phyloP scores from a whole-genome alignment of 345 rosid species.

The Garcia nutans region DNA sequence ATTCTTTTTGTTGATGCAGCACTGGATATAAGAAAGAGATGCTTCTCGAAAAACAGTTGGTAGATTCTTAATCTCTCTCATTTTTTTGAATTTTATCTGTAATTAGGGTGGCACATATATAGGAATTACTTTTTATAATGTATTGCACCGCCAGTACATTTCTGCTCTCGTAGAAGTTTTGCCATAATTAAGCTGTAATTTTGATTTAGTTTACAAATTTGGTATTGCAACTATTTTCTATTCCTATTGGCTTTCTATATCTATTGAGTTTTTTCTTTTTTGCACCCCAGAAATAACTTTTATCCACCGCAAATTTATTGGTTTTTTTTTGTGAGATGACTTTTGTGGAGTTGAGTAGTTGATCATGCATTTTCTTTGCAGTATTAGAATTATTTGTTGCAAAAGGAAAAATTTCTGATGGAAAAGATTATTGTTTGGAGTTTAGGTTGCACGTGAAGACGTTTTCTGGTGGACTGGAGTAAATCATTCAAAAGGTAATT shows the following conservation, averaged over 20 bases:
- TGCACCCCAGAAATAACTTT: not conserved
- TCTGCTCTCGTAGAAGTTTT: not conserved
- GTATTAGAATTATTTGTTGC: not conserved
- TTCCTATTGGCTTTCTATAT: not conserved
- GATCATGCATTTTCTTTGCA: not conserved
- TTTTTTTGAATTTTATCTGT: not conserved
- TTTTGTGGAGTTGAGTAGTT: not conserved
- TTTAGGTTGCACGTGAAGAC: slow-evolving; percentile 61
- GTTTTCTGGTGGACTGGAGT: slow-evolving; percentile 64
- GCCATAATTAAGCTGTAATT: not conserved
- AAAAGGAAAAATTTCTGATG: not conserved
- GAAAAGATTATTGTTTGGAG: slow-evolving; percentile 18
- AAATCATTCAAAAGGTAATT: slow-evolving; percentile 25
- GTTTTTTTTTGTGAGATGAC: not conserved
- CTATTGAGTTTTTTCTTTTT: not conserved
- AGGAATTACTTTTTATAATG: not conserved
- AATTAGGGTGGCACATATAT: not conserved
- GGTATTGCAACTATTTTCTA: not conserved
- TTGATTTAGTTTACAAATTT: not conserved
- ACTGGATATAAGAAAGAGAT: slow-evolving; percentile 78
- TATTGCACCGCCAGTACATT: not conserved
- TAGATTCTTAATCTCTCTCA: slow-evolving; percentile 20
- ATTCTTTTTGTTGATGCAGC: slow-evolving; percentile 50
- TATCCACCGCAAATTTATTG: not conserved
- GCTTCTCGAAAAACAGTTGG: slow-evolving; percentile 69